Base-by-base conservation (phyloP, 768 basidiomycete species). In the Lactifluus echinatus region DNA sequence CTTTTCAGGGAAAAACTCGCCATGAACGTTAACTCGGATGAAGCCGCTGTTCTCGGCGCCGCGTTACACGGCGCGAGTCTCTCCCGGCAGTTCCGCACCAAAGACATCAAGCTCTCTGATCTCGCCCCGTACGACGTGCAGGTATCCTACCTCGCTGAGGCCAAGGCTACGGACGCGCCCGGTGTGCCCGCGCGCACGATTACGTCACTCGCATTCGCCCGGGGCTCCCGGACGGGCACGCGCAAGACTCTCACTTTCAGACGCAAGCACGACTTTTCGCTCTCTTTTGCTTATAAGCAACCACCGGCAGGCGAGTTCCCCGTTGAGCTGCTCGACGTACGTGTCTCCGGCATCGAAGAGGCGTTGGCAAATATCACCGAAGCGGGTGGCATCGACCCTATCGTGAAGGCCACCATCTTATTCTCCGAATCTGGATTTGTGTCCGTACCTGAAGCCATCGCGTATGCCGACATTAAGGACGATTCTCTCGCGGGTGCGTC, bases 1-100 rank as follows among this genome's bases (percentile, higher is more conserved):
- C 26, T 56, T 15, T 37, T 5, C 50, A 87, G 84, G 46, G 81
- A 85, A 51, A 91, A 89, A 71, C 87, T 98, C 56, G 91, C 95
- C 5, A 77, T 86, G 66, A 98, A 97, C 64, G 90, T 99, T 59
- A 98, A 99, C 68, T 87, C 95, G 0, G 96, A 98, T 68, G 96
- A 99, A 72, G 90, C 93, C 0, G 89, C 88, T 24, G 95, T 97
- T 19, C 80, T 99, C 43, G 93, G 86, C 42, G 93, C 95, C 23
- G 95, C 89, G 1, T 83, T 96, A 48, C 84, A 95, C 60, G 96
- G 94, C 15, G 95, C 96, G 3, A 78, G 82, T 23, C 78, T 94
- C 26, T 92, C 87, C 63, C 78, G 87, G 39, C 90, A 90, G 66
- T 98, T 96, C 79, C 88, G 89, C 74, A 96, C 96, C 48, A 99